Conservation (phyloP, 108 stramenopile genomes). For the Skeletonema tropicum region DNA sequence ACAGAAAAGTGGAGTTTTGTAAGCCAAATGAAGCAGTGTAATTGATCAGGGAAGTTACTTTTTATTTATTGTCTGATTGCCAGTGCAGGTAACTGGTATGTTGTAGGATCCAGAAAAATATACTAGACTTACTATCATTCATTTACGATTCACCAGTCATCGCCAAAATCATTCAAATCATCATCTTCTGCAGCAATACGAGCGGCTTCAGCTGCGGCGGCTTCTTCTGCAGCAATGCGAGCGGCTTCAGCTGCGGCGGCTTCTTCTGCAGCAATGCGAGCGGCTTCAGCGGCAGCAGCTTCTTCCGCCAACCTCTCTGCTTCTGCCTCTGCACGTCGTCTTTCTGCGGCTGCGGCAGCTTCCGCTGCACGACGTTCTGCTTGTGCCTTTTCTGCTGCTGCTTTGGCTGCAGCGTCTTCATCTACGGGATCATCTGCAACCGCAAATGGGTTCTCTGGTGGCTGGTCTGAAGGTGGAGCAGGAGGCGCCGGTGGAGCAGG, state of each 20-base stretch:
- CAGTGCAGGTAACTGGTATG: neutral
- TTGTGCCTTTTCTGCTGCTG: conserved; percentile 16
- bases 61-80: no score
- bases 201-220: conserved; percentile 33
- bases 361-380: conserved; percentile 43
- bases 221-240: conserved; percentile 54
- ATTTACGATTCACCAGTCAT: conserved; percentile 68
- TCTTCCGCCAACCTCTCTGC: conserved; percentile 27
- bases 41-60: no score
- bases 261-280: conserved; percentile 19
- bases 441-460: conserved; percentile 24
- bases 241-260: conserved; percentile 30
- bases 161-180: conserved; percentile 70
- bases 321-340: conserved; percentile 29
- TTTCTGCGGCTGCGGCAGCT: conserved; percentile 14
- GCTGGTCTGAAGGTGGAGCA: conserved; percentile 23
- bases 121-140: neutral
- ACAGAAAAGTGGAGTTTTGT: no score
- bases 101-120: neutral
- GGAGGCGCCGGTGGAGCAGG: conserved; percentile 33
- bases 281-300: conserved; percentile 40
- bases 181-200: conserved; percentile 22
- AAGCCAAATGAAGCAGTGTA: no score
- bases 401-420: conserved; percentile 28
- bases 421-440: conserved; percentile 12